These are phyloP conservation scores for Mycena rosella DNA, from an alignment of 768 basidiomycete species.

Conservation along the genomic window DNA sequence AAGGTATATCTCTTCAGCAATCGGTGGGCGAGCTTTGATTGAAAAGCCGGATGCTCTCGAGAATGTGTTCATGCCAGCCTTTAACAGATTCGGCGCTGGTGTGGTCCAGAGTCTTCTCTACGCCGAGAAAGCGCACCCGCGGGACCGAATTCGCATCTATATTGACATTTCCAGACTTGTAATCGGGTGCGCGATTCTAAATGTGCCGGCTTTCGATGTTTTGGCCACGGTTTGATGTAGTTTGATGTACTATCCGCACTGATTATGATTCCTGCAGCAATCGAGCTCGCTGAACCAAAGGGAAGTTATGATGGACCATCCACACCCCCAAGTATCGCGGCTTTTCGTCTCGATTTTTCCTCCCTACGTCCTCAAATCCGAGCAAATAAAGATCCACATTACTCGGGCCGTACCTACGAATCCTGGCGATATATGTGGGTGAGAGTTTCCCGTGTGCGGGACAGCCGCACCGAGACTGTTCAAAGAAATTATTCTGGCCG, in stretches of 20 bases:
- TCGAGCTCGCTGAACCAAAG: too few relatives aligned
- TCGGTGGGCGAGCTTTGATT: slow-evolving; percentile 7
- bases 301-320: too few relatives aligned
- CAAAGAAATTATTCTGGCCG: neutral
- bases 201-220: too few relatives aligned
- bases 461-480: neutral
- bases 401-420: slow-evolving; percentile 3
- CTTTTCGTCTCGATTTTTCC: neutral
- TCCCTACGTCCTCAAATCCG: neutral
- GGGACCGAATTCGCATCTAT: neutral
- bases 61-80: neutral
- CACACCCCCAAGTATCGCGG: neutral
- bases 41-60: neutral
- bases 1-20: neutral
- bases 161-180: neutral
- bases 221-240: too few relatives aligned
- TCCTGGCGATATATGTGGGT: neutral
- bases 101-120: slow-evolving; percentile 18
- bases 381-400: neutral
- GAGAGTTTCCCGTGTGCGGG: neutral
- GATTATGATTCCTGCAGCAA: too few relatives aligned
- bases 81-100: neutral
- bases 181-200: too few relatives aligned
- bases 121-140: slow-evolving; percentile 4
- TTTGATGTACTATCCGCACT: too few relatives aligned